Evolutionary conservation across 2,329 filamentous ascomycete genomes (phyloP).

Genomic region (Penicillium sp.): DNA sequence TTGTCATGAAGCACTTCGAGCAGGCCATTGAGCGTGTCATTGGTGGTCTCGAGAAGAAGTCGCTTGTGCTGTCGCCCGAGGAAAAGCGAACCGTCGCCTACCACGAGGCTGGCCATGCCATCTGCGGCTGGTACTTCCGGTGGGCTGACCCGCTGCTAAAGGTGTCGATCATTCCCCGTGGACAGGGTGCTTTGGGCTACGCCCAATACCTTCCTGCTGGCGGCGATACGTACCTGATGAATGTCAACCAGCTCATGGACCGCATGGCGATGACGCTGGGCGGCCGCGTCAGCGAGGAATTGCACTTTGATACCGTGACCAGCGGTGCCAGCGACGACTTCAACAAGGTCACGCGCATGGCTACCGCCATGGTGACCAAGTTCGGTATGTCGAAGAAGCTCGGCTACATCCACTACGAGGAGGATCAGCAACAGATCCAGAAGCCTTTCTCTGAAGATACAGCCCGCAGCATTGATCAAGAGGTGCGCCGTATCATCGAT

Average conservation of each 20-base stretch:
- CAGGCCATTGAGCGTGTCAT: conserved; percentile 96
- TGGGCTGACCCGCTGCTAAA: conserved; percentile 97
- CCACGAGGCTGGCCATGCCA: conserved; percentile 96
- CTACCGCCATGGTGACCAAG: conserved; percentile 97
- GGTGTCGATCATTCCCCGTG: conserved; percentile 96
- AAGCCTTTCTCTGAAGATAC: conserved; percentile 97
- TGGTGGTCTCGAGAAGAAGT: conserved; percentile 95
- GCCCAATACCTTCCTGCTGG: conserved; percentile 91
- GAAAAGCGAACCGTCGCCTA: conserved; percentile 97
- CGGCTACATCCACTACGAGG: conserved; percentile 85
- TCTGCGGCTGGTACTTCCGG: conserved; percentile 97
- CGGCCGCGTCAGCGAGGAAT: conserved; percentile 89
- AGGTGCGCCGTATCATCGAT: conserved; percentile 88
- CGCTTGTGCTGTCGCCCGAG: conserved; percentile 82
- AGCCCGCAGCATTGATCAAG: conserved; percentile 83
- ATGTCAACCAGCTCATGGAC: conserved; percentile 92
- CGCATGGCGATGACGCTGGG: conserved; percentile 99
- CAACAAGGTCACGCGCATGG: conserved; percentile 96
- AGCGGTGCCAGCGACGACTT: conserved; percentile 95
- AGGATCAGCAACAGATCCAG: conserved; percentile 74
- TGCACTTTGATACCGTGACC: conserved; percentile 95
- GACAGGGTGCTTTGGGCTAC: conserved; percentile 88
- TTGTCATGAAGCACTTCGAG: conserved; percentile 90
- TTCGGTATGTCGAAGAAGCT: conserved; percentile 98
- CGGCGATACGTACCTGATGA: conserved; percentile 89